A percentile compares a stretch with the other conserved stretches of the same genome.
phyloP scores from a whole-genome alignment of 1,284 basidiomycete genomes.

The Malassezia brasiliensis region DNA sequence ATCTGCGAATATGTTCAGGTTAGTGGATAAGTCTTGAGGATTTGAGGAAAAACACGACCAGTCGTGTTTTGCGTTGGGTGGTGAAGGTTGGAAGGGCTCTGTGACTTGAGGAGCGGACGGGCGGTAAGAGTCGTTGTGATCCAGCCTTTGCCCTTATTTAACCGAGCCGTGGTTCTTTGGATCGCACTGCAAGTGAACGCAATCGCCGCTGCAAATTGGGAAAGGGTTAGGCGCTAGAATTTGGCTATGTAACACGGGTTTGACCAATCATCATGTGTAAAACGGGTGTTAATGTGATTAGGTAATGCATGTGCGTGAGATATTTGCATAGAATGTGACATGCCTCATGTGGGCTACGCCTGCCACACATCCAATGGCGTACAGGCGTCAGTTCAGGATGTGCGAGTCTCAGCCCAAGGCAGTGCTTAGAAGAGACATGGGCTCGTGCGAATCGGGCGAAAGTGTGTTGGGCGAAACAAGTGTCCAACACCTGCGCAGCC shows the following conservation, averaged over 20 bases:
- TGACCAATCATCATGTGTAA: too few species aligned
- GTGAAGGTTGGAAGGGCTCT: conserved; percentile 2
- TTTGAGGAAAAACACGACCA: conserved; percentile 14
- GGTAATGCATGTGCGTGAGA: background rate
- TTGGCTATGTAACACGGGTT: too few species aligned
- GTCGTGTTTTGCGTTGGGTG: conserved; percentile 11
- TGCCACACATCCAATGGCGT: too few species aligned
- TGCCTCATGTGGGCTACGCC: background rate
- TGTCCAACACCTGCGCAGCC: conserved; percentile 14
- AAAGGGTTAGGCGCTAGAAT: background rate
- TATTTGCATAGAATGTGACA: background rate
- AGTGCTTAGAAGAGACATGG: background rate
- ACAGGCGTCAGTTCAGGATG: too few species aligned
- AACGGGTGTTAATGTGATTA: background rate
- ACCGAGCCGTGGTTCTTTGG: too few species aligned
- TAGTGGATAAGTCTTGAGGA: conserved; percentile 1
- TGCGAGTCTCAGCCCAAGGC: background rate
- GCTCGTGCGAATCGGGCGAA: background rate
- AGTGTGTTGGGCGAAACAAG: background rate
- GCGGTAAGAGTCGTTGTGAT: background rate
- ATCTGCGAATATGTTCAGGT: conserved; percentile 15
- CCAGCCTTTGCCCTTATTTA: too few species aligned
- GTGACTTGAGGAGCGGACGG: conserved; percentile 6
- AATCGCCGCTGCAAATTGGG: too few species aligned
- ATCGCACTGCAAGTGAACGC: too few species aligned